Conservation (phyloP, 768 basidiomycete species). For the Suillus paluster region DNA sequence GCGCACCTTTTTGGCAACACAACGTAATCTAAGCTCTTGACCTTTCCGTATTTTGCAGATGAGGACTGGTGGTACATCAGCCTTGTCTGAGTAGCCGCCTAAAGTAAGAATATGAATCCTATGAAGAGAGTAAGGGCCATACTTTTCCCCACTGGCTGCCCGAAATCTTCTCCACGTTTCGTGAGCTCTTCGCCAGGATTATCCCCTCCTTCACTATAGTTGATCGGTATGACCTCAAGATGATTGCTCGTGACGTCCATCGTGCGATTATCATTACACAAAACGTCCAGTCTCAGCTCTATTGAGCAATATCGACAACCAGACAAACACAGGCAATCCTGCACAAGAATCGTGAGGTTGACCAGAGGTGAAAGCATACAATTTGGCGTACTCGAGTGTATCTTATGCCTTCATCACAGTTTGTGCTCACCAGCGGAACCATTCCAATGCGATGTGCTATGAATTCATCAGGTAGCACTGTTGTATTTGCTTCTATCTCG, state of each 20-base stretch:
- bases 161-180: slow-evolving; percentile 77
- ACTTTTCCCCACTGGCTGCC: slow-evolving; percentile 87
- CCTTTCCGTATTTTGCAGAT: slow-evolving; percentile 94
- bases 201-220: slow-evolving; percentile 42
- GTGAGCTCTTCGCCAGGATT: slow-evolving; percentile 68
- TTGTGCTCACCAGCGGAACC: slow-evolving; percentile 86
- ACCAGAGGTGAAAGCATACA: slow-evolving; percentile 2
- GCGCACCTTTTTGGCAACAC: slow-evolving; percentile 91
- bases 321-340: slow-evolving; percentile 93
- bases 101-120: slow-evolving; percentile 11
- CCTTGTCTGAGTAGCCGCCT: slow-evolving; percentile 54
- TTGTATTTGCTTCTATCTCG: slow-evolving; percentile 87
- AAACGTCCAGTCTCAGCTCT: slow-evolving; percentile 74
- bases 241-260: slow-evolving; percentile 89
- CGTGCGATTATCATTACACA: slow-evolving; percentile 71
- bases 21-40: slow-evolving; percentile 84
- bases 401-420: slow-evolving; percentile 87
- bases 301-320: slow-evolving; percentile 89
- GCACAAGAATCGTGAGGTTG: slow-evolving; percentile 3
- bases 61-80: slow-evolving; percentile 67
- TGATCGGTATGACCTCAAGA: slow-evolving; percentile 62
- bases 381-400: slow-evolving; percentile 65
- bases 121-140: slow-evolving; percentile 26
- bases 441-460: slow-evolving; percentile 95
- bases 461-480: slow-evolving; percentile 96